Evolutionary conservation across 352 stramenopile species (phyloP), one percentile per base, ranked within the genome.

Genomic region (Peronosclerospora sorghi): DNA sequence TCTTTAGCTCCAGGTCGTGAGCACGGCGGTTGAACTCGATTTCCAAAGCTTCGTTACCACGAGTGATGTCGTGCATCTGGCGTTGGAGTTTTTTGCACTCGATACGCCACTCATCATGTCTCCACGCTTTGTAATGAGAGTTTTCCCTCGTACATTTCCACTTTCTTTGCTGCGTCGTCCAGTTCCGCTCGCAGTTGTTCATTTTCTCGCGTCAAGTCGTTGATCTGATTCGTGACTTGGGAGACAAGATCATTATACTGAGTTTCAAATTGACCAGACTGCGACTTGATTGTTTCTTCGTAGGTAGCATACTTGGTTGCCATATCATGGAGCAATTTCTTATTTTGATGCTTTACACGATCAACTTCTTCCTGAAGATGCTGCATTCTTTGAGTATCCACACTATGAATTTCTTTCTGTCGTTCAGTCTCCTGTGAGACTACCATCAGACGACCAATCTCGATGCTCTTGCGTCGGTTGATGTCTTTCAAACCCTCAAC

Each of bases 221-320:
- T 56, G 15, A 75, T 65, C 18, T 81, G 62, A 5, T 38, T 56
- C 42, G 80, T 56, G 1, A 83, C 70, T 45, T 83, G 69, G 4
- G 48, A 38, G 10, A 72, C 63, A 3, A 75, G 68, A 6, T 72
- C 57, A 26, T 64, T 81, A 43, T 81, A 82, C 48, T 85, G 67
- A 5, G 32, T 52, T 38, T 87, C 70, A 19, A 79, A 78, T 19
- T 77, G 63, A 18, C 41, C 55, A 43, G 54, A 50, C 32, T 84
- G 75, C 6, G 51, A 48, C 32, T 66, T 66, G 21, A 87, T 41
- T 2, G 58, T 58, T 51, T 83, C 68, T 8, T 59, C 45, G 29
- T 75, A 58, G 15, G 55, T 36, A 23, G 61, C 45, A 19, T 83
- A 56, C 23, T 80, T 77, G 13, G 75, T 59, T 19, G 55, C 41